Evolutionary conservation across 495 filamentous ascomycete species (phyloP).

Genomic region (Extremus antarcticus): DNA sequence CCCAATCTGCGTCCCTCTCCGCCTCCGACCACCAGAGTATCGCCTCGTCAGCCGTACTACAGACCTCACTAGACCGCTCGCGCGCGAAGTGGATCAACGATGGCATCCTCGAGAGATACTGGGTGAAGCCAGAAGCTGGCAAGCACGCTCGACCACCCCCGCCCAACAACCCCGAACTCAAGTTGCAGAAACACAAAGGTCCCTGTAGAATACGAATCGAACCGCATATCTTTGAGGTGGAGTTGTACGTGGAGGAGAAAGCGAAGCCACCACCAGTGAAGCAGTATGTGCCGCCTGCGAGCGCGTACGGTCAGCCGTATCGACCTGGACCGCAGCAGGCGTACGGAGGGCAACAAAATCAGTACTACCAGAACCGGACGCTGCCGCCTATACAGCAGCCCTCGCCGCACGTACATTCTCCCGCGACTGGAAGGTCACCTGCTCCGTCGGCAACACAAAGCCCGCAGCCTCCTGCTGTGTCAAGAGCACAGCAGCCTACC

Average conservation of each 20-base stretch:
- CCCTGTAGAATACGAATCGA: slow-evolving; percentile 72
- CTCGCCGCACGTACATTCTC: slow-evolving; percentile 23
- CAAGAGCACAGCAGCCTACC: neutral
- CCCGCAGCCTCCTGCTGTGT: slow-evolving; percentile 15
- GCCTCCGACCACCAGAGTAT: slow-evolving; percentile 68
- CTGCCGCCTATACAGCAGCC: slow-evolving; percentile 30
- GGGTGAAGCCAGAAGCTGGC: slow-evolving; percentile 58
- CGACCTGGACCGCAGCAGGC: slow-evolving; percentile 8
- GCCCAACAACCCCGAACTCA: slow-evolving; percentile 71
- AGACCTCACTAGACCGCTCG: slow-evolving; percentile 71
- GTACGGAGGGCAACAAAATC: slow-evolving; percentile 16
- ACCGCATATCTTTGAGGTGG: slow-evolving; percentile 82
- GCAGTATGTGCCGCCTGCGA: slow-evolving; percentile 46
- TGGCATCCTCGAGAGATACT: slow-evolving; percentile 84
- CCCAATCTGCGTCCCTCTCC: slow-evolving; percentile 55
- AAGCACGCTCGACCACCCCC: slow-evolving; percentile 31
- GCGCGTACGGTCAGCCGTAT: slow-evolving; percentile 15
- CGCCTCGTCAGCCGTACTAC: slow-evolving; percentile 61
- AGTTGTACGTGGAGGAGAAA: slow-evolving; percentile 77
- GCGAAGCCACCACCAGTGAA: slow-evolving; percentile 42
- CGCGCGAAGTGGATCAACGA: slow-evolving; percentile 80
- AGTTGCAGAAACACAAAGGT: slow-evolving; percentile 77
- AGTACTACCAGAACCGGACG: slow-evolving; percentile 15
- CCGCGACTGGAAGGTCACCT: slow-evolving; percentile 15
- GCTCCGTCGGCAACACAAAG: neutral